Percentiles rank a stretch among this genome's conserved stretches.
phyloP scores from a whole-genome alignment of 768 basidiomycete species.

The Galerina sulciceps region DNA sequence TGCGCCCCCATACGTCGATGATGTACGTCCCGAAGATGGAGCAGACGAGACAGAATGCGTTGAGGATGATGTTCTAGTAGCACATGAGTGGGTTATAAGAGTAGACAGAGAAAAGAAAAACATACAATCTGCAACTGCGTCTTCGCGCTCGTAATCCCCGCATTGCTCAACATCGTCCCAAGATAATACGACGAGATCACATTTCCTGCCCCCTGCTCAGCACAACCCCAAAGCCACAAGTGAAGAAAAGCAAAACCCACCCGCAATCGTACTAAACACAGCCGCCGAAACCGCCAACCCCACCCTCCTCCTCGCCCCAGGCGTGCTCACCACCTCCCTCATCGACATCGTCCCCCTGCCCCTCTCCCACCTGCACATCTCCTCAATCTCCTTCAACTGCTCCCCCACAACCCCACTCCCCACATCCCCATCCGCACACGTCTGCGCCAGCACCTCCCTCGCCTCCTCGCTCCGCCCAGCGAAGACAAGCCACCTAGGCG shows the following conservation, averaged over 20 bases:
- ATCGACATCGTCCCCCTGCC: conserved; percentile 7
- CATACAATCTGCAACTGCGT: conserved; percentile 18
- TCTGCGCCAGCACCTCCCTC: conserved; percentile 13
- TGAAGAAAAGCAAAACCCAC: neutral
- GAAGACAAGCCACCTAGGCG: conserved; percentile 39
- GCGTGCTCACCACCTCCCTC: conserved; percentile 15
- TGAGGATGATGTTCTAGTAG: conserved; percentile 18
- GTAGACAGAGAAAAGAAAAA: too few species aligned
- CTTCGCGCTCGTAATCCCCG: conserved; percentile 17
- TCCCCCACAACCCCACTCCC: conserved; percentile 5
- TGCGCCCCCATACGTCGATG: conserved; percentile 18
- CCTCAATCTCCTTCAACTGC: conserved; percentile 16
- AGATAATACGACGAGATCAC: conserved; percentile 22
- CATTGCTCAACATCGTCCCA: conserved; percentile 20
- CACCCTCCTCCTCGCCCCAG: conserved; percentile 16
- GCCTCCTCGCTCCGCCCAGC: conserved; percentile 12
- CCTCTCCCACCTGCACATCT: conserved; percentile 15
- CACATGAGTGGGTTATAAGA: neutral
- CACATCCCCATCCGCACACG: conserved; percentile 16
- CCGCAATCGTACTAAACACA: conserved; percentile 21
- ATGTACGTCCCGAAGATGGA: conserved; percentile 17
- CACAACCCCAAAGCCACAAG: neutral
- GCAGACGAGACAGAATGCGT: conserved; percentile 21
- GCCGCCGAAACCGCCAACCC: conserved; percentile 17
- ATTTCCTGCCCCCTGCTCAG: conserved; percentile 6